phyloP scores from a whole-genome alignment of 2,329 filamentous ascomycete genomes.

The Phaeophleospora eucalypticola region DNA sequence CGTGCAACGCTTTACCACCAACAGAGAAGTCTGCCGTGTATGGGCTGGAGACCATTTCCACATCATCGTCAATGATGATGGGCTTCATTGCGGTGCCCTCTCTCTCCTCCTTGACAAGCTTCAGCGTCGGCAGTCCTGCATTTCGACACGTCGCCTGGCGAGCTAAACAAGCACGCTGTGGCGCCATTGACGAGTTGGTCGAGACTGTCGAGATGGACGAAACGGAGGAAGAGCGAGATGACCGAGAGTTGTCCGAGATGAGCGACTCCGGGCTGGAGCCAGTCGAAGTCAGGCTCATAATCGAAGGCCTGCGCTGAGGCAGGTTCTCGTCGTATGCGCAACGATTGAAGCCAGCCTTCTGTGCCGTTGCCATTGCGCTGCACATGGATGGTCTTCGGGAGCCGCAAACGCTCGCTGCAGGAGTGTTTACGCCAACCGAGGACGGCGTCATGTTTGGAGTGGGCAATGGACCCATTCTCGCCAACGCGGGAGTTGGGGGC shows the following conservation, averaged over 20 bases:
- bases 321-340: constrained; percentile 53
- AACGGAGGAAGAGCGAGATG: constrained; percentile 53
- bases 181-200: constrained; percentile 45
- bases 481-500: constrained; percentile 52
- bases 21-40: constrained; percentile 30
- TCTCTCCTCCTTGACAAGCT: constrained; percentile 23
- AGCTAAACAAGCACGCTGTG: constrained; percentile 46
- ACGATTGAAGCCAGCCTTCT: constrained; percentile 52
- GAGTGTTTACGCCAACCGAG: constrained; percentile 51
- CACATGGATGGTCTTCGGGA: constrained; percentile 55
- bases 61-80: constrained; percentile 30
- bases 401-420: constrained; percentile 56
- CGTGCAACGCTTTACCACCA: constrained; percentile 29
- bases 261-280: constrained; percentile 59
- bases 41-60: constrained; percentile 29
- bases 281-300: constrained; percentile 52
- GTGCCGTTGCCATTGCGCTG: constrained; percentile 55
- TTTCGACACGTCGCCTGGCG: constrained; percentile 51
- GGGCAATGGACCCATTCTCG: constrained; percentile 53
- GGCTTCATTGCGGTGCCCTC: constrained; percentile 25
- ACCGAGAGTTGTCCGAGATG: constrained; percentile 56
- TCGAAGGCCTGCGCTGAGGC: constrained; percentile 41
- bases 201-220: constrained; percentile 49
- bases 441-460: constrained; percentile 62
- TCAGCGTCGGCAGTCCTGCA: constrained; percentile 39